A percentile compares a stretch with the other conserved stretches of the same genome.
Evolutionary conservation across 352 stramenopile species (phyloP).

Genomic region (Pelagophyceae sp.): DNA sequence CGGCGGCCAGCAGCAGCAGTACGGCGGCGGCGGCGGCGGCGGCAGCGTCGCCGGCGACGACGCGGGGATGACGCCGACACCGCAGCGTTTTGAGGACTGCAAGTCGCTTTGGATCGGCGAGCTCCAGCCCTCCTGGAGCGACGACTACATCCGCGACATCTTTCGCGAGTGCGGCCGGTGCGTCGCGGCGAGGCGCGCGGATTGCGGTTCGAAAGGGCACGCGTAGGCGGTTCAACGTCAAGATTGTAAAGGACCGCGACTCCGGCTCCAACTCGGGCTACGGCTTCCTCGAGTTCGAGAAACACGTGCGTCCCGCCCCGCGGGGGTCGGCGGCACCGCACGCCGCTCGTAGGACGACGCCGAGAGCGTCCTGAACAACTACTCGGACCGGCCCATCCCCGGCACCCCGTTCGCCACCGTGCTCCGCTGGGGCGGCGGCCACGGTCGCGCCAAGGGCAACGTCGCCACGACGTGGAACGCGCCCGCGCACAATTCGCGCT

Average conservation of each 20-base stretch:
- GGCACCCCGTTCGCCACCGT: conserved; percentile 28
- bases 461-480: not conserved
- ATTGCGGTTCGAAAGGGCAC: too few species aligned
- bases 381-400: conserved; percentile 66
- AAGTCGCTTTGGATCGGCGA: conserved; percentile 14
- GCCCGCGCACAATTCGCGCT: not conserved
- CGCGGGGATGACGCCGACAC: too few species aligned
- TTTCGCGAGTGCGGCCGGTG: conserved; percentile 7
- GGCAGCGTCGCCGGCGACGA: too few species aligned
- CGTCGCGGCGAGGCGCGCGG: too few species aligned
- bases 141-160: conserved; percentile 1
- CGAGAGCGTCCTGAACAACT: conserved; percentile 67
- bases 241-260: conserved; percentile 76
- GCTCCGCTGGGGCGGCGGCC: conserved; percentile 11
- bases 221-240: conserved; percentile 43
- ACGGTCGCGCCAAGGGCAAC: not conserved
- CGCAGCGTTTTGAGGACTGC: not conserved
- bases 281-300: conserved; percentile 77
- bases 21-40: too few species aligned
- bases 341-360: too few species aligned
- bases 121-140: conserved; percentile 1
- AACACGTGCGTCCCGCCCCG: too few species aligned
- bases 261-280: conserved; percentile 74
- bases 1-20: too few species aligned
- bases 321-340: too few species aligned